Percentiles rank a stretch among this genome's conserved stretches.
Conservation (phyloP, 192 early-diverging fungal genomes). For the Mortierella alpina region DNA sequence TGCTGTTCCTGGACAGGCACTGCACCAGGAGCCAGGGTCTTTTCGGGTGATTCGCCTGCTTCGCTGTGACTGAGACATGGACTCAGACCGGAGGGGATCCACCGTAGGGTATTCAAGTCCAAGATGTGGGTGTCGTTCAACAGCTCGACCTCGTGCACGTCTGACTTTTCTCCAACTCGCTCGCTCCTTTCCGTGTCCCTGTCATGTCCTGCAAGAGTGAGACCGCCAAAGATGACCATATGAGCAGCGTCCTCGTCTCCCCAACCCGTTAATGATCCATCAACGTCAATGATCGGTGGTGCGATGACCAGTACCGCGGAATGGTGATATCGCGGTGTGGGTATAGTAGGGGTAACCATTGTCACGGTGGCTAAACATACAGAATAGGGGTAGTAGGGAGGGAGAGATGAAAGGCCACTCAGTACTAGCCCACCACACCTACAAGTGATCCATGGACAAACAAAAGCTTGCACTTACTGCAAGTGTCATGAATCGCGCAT, state of each 20-base stretch:
- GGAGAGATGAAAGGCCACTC: neutral
- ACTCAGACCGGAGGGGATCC: slow-evolving; percentile 51
- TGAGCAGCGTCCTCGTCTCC: slow-evolving; percentile 62
- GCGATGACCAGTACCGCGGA: slow-evolving; percentile 55
- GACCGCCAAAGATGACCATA: slow-evolving; percentile 78
- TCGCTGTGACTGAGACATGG: neutral
- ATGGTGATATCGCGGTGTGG: slow-evolving; percentile 74
- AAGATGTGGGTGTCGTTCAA: slow-evolving; percentile 67
- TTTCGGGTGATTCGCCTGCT: too few species aligned
- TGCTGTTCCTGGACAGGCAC: too few species aligned
- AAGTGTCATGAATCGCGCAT: too few species aligned
- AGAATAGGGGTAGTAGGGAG: slow-evolving; percentile 2
- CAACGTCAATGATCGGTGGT: slow-evolving; percentile 25
- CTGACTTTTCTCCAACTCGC: neutral
- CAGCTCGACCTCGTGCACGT: slow-evolving; percentile 31
- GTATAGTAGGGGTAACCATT: slow-evolving; percentile 23
- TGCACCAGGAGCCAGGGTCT: too few species aligned
- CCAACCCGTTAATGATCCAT: slow-evolving; percentile 32
- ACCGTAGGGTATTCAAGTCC: slow-evolving; percentile 54
- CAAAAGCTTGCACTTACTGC: too few species aligned
- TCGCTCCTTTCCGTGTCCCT: slow-evolving; percentile 47
- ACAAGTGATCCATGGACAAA: too few species aligned
- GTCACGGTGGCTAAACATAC: neutral
- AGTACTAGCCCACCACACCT: too few species aligned
- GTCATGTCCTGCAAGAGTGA: slow-evolving; percentile 60